Base-by-base conservation (phyloP, 2,329 filamentous ascomycete genomes). In the Chrysosporium queenslandicum region DNA sequence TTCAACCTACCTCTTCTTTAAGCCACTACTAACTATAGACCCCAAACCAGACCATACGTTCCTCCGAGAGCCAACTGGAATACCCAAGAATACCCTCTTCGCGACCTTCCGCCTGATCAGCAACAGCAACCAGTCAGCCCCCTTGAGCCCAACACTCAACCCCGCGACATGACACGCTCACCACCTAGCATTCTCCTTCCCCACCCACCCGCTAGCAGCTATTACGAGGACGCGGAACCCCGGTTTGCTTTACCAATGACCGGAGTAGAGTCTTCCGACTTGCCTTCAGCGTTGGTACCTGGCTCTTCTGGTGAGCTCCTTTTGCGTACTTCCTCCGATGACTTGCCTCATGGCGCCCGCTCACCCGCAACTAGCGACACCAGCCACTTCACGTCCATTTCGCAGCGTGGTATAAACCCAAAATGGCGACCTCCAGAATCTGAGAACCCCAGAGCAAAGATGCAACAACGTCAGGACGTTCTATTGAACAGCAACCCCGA, bases 171-270 rank as follows among this genome's bases (percentile, higher is more conserved):
- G 53, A 54, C 29, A 57, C 56, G 41, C 59, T 60, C 56, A 20
- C 52, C 59, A 5, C 52, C 53, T 20, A 62, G 64, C 59, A 18
- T 56, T n/a, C n/a, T n/a, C 60, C 55, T 66, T 58, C 46, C 71
- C 63, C 60, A 64, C 46, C 74, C 76, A 9, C 57, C 57, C 9
- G 27, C 27, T 16, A 67, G 73, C 40, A 71, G 78, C 56, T 97
- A 97, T 70, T 94, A 94, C 64, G 92, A 97, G 74, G 91, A 97
- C 66, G 81, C 95, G 11, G 89, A 95, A 59, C 89, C 91, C 41
- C 86, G 83, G 53, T 97, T 96, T 63, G 85, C 82, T 30, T 77
- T 80, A 53, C 57, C 61, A 40, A 58, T 52, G 42, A 41, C 32
- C 21, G 50, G 50, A 23, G 50, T 52, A 5, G 51, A 49, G 27